These are phyloP conservation scores for Saccharomycopsis oosterbeekiorum DNA, from an alignment of 805 yeast genomes.

Conservation along the genomic window DNA sequence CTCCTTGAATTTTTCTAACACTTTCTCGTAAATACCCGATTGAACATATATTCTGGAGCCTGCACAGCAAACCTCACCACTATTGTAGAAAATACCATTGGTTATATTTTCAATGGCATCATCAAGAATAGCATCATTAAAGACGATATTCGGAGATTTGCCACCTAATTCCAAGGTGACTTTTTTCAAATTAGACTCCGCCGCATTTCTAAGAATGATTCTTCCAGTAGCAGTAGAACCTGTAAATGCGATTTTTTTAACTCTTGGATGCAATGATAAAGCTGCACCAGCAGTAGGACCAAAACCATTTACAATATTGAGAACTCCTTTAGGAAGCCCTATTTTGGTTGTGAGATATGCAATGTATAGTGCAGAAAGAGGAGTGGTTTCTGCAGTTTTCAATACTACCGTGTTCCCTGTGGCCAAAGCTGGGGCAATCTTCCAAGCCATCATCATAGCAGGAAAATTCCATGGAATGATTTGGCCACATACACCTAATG, in stretches of 20 bases:
- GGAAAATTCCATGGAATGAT: slow-evolving; percentile 98
- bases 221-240: slow-evolving; percentile 94
- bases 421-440: slow-evolving; percentile 85
- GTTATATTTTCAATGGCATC: slow-evolving; percentile 67
- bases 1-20: slow-evolving; percentile 47
- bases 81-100: slow-evolving; percentile 80
- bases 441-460: slow-evolving; percentile 88
- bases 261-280: slow-evolving; percentile 64
- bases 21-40: slow-evolving; percentile 71
- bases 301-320: slow-evolving; percentile 78
- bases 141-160: slow-evolving; percentile 85
- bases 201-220: slow-evolving; percentile 69
- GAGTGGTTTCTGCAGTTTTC: slow-evolving; percentile 90
- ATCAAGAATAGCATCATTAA: slow-evolving; percentile 74
- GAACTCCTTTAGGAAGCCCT: slow-evolving; percentile 86
- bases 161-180: slow-evolving; percentile 95
- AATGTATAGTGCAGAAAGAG: slow-evolving; percentile 74
- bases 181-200: slow-evolving; percentile 75
- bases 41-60: slow-evolving; percentile 88
- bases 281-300: slow-evolving; percentile 83
- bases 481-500: slow-evolving; percentile 92
- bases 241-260: slow-evolving; percentile 88
- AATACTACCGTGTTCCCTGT: slow-evolving; percentile 83
- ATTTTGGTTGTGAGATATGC: slow-evolving; percentile 64
- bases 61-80: slow-evolving; percentile 95